Base-by-base conservation (phyloP, 352 stramenopile genomes). In the Phytophthora podocarpi region DNA sequence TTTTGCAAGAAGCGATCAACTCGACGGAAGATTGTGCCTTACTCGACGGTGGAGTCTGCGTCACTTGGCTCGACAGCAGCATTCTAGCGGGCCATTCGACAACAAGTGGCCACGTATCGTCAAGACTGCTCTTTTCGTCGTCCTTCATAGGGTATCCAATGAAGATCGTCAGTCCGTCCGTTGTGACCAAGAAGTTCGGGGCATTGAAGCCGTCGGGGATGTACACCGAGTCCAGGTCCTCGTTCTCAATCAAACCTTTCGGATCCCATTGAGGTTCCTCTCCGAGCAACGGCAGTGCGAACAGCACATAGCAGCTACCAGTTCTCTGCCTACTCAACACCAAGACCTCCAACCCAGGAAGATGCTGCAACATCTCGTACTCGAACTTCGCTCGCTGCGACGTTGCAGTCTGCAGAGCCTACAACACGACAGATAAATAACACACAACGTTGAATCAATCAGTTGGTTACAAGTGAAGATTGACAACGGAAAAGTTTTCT, bases 311-410 rank as follows among this genome's bases (percentile, higher is more conserved):
- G 12, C 2, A 27, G 2, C 26, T 28, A 11, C 20, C 35, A 30
- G 4, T 27, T 30, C 12, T 52, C 30, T 46, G 8, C 12, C 31
- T 60, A 0, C 24, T 46, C 7, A 70, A 12, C 27, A 77, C 53
- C 23, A 79, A 43, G 3, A 80, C 27, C 7, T 85, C 76, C 13
- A 85, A 50, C 2, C 32, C 61, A 16, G 47, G 16, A 46, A 66
- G 37, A 35, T 77, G 70, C 40, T 82, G 76, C 31, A 85, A 23
- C 39, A 85, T 51, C 41, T 85, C 70, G 41, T 68, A 67, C 55
- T 85, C 76, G 20, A 85, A 80, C n/a, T 59, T 74, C 9, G 64
- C 58, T 16, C 60, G 70, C 20, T 63, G 54, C 1, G 41, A 61
- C 0, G 61, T 47, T 12, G 57, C 40, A 26, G 35, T 10, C 20